A percentile compares a stretch with the other conserved stretches of the same genome.
These are phyloP conservation scores for Solanum rostratum DNA, from an alignment of 257 asterid species.

Conservation along the genomic window DNA sequence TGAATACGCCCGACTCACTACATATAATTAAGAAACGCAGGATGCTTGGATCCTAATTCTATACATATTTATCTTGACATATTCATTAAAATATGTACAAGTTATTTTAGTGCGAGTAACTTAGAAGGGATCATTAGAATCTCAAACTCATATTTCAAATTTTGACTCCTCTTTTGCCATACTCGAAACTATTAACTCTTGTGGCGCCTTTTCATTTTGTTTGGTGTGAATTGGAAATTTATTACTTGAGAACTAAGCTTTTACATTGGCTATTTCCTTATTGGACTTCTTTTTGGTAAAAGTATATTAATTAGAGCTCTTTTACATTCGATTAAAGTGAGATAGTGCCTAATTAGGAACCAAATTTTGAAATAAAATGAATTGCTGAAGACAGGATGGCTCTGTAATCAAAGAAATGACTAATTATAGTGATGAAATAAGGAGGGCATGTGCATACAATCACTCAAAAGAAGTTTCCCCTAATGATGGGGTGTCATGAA, in stretches of 20 bases:
- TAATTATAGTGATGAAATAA: neutral
- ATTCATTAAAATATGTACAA: too few species aligned
- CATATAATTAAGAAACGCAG: too few species aligned
- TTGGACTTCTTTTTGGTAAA: neutral
- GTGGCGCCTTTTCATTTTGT: neutral
- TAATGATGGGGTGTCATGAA: neutral
- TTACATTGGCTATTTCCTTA: neutral
- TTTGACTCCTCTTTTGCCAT: neutral
- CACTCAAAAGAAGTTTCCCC: neutral
- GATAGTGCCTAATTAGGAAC: neutral
- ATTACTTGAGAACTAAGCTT: neutral
- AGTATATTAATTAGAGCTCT: neutral
- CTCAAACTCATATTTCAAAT: too few species aligned
- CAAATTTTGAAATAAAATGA: neutral
- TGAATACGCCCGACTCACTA: too few species aligned
- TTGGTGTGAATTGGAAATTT: neutral
- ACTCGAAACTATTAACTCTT: neutral
- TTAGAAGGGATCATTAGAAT: too few species aligned
- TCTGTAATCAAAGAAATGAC: neutral
- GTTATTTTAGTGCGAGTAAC: too few species aligned
- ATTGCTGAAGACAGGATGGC: neutral
- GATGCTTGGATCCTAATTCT: too few species aligned
- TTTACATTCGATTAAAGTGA: neutral
- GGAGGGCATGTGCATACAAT: slow-evolving; percentile 9
- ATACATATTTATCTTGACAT: too few species aligned